phyloP scores from a whole-genome alignment of 2,329 filamentous ascomycete genomes.

The Hypoxylon sp. region DNA sequence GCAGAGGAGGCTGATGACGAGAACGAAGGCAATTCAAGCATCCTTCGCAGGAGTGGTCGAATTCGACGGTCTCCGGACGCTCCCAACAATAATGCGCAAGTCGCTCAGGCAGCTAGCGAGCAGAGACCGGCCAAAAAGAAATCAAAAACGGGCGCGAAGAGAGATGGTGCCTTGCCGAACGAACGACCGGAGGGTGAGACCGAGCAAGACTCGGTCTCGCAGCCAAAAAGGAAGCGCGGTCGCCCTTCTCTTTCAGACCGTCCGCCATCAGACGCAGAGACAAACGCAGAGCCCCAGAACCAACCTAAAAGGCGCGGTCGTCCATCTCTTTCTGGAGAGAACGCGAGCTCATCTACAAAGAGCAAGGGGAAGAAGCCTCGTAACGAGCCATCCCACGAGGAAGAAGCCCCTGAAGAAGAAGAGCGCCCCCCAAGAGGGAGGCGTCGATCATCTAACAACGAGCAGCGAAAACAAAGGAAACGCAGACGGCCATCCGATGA shows the following conservation, averaged over 20 bases:
- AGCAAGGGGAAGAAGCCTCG: conserved; percentile 22
- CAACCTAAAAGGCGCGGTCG: conserved; percentile 35
- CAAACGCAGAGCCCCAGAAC: conserved; percentile 10
- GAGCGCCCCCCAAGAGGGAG: conserved; percentile 4
- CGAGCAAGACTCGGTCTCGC: conserved; percentile 22
- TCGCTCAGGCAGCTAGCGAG: conserved; percentile 3
- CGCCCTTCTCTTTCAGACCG: conserved; percentile 40
- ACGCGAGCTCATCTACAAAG: conserved; percentile 27
- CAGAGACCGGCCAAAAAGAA: conserved; percentile 5
- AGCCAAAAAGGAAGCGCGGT: conserved; percentile 37
- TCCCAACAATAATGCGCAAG: conserved; percentile 7
- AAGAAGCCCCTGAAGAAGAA: conserved; percentile 23
- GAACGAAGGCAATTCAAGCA: conserved; percentile 41
- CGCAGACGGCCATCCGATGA: conserved; percentile 20
- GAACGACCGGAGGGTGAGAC: conserved; percentile 7
- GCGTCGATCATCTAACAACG: conserved; percentile 11
- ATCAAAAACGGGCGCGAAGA: conserved; percentile 17
- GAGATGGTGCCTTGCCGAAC: conserved; percentile 10
- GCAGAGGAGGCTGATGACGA: conserved; percentile 45
- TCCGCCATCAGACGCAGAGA: conserved; percentile 19
- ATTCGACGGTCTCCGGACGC: conserved; percentile 23
- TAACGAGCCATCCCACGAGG: conserved; percentile 18
- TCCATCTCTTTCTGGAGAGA: conserved; percentile 26
- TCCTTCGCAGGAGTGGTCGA: conserved; percentile 40
- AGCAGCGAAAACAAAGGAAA: conserved; percentile 10